phyloP scores from a whole-genome alignment of 768 basidiomycete species.

The Hortiboletus flavorubellus region DNA sequence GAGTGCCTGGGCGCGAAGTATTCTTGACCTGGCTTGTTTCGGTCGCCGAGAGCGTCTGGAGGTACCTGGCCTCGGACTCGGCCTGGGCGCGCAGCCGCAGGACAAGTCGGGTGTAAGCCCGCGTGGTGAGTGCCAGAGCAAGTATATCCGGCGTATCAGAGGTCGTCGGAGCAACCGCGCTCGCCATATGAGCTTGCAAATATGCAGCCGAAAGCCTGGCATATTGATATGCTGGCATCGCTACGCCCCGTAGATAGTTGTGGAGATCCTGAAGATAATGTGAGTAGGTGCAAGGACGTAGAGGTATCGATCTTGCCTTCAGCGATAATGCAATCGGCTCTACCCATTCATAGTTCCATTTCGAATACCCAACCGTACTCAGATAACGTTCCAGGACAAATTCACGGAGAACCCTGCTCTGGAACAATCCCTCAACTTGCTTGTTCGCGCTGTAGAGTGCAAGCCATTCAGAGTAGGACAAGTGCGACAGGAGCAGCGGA shows the following conservation, averaged over 20 bases:
- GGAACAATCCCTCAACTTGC: constrained; percentile 49
- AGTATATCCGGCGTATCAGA: constrained; percentile 42
- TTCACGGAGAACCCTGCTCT: constrained; percentile 53
- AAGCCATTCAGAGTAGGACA: constrained; percentile 75
- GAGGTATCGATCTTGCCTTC: constrained; percentile 42
- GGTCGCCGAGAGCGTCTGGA: constrained; percentile 13
- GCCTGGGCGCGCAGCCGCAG: constrained; percentile 77
- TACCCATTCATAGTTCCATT: constrained; percentile 52
- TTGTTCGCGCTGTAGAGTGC: constrained; percentile 55
- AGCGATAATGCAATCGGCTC: constrained; percentile 66
- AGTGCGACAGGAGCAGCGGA: constrained; percentile 48
- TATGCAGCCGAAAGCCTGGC: constrained; percentile 55
- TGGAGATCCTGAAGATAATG: constrained; percentile 57
- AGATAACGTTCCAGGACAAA: constrained; percentile 66
- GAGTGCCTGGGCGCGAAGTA: constrained; percentile 16
- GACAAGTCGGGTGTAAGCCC: constrained; percentile 78
- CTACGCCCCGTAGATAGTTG: constrained; percentile 77
- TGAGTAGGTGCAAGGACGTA: constrained; percentile 3
- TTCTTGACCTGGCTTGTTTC: not conserved
- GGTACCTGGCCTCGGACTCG: constrained; percentile 47
- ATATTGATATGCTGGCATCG: constrained; percentile 72
- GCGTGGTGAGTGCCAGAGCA: constrained; percentile 55
- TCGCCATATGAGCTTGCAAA: constrained; percentile 45
- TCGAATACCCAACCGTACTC: constrained; percentile 64
- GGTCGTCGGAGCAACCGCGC: constrained; percentile 42